Evolutionary conservation across 2,329 filamentous ascomycete species (phyloP), one percentile per base, ranked within the genome.

Genomic region (Calonectria montana): DNA sequence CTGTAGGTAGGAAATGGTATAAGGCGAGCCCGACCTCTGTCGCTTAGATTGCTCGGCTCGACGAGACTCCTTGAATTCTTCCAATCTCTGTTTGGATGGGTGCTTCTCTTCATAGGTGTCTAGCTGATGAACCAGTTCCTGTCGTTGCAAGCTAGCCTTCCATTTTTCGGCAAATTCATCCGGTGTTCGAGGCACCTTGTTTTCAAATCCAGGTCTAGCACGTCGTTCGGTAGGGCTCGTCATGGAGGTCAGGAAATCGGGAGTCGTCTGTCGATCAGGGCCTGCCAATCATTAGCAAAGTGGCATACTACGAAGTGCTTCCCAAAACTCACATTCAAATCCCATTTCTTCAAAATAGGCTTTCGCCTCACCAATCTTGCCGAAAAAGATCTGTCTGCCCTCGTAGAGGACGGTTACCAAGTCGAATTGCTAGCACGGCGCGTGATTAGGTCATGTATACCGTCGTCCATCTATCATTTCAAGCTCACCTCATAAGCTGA

Each of bases 391-490:
- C 77, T 92, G 91, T 57, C 89, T 88, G 6, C 92, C 92, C 75
- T 93, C 89, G 78, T 93, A 92, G 1, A 94, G 86, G 1, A 94
- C 85, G 1, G 92, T 84, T 0, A 91, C 92, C 79, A 93, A 93
- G 82, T 94, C 91, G 74, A 94, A 93, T 2, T 62, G 57, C 57
- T 62, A 62, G 2, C 0, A 4, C 2, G 13, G 8, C 10, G 8
- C 10, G 15, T 7, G 23, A 23, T 62, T 45, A 62, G 57, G 15
- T 4, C 13, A 1, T 23, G 23, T 39, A 35, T 3, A 35, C 10
- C 3, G 13, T 12, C 13, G 16, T 39, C 5, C 5, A 10, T 55
- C 13, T 25, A 2, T 2, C 4, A 3, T 39, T n/a, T 23, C 15
- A 10, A 27, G 3, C 39, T 31, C 27, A 91, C 79, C 45, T 91